phyloP scores from a whole-genome alignment of 768 basidiomycete species.

The Auriculariales sp. region DNA sequence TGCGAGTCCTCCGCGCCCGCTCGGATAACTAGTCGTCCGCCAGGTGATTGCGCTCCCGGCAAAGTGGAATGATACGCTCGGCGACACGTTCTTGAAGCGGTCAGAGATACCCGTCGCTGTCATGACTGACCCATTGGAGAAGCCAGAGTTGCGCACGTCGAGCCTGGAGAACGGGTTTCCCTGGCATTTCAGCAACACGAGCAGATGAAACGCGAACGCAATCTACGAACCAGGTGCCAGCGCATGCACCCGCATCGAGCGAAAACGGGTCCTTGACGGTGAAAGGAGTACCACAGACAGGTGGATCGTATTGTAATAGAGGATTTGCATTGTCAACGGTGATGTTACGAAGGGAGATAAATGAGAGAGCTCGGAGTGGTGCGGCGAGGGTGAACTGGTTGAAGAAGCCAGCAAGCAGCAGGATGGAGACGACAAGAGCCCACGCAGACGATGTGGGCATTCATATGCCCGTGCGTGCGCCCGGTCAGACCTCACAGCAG shows the following conservation, averaged over 20 bases:
- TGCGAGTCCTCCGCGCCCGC: neutral
- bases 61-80: neutral
- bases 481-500: too few relatives aligned
- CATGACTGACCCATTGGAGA: neutral
- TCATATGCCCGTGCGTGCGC: neutral
- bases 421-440: neutral
- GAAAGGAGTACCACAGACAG: neutral
- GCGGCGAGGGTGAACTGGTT: neutral
- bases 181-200: too few relatives aligned
- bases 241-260: neutral
- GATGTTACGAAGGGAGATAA: neutral
- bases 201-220: neutral
- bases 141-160: neutral
- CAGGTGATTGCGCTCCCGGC: neutral
- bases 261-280: neutral
- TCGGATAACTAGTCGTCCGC: neutral
- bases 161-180: neutral
- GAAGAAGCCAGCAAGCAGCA: neutral
- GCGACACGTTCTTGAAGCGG: neutral
- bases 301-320: neutral
- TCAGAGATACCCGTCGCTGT: neutral
- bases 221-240: neutral
- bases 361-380: neutral
- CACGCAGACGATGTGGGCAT: neutral
- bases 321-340: neutral